Base-by-base conservation (phyloP, 305 asterid genomes). In the Fraxinus baroniana region DNA sequence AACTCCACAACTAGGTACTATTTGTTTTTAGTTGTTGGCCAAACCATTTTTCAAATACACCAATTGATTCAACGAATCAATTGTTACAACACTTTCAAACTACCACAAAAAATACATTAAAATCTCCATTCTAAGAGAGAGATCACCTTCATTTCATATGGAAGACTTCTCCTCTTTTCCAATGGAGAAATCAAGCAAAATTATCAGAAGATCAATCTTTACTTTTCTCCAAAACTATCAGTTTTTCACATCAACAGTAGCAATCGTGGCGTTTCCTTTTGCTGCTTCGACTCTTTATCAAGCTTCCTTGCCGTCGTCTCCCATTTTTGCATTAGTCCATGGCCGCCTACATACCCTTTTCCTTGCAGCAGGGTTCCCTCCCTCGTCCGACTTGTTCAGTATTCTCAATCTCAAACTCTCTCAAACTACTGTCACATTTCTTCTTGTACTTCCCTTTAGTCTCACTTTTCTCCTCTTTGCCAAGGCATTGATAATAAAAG, bases 381-480 rank as follows among this genome's bases (percentile, higher is more conserved):
- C 87, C 2, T 87, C 93, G 0, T 90, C 94, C 4, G 88, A 86
- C 17, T 86, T 94, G 60, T 91, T 90, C 82, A 30, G 84, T 18
- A 52, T 93, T 18, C 89, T 95, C 82, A 86, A 82, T 22, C 88
- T 91, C 32, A 93, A 89, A 79, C 93, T 95, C 86, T 87, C 98
- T 41, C 94, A 93, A 74, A 91, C 98, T 49, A 79, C 90, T 17
- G 79, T 89, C 70, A 85, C 93, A 2, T 90, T 86, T 28, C 74
- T 89, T 73, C 81, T 94, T 80, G 82, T 87, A 44, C 75, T 87
- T 10, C 98, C 98, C 76, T 90, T 91, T 68, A 78, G 93, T 13
- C 79, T 94, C 22, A 86, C 97, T 36, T 92, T 88, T 76, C 93
- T 92, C 87, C 97, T 95, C 80, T 85, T 92, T 12, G 82, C 97